Evolutionary conservation across 2,329 filamentous ascomycete genomes (phyloP).

Genomic region (Ramichloridium luteum): DNA sequence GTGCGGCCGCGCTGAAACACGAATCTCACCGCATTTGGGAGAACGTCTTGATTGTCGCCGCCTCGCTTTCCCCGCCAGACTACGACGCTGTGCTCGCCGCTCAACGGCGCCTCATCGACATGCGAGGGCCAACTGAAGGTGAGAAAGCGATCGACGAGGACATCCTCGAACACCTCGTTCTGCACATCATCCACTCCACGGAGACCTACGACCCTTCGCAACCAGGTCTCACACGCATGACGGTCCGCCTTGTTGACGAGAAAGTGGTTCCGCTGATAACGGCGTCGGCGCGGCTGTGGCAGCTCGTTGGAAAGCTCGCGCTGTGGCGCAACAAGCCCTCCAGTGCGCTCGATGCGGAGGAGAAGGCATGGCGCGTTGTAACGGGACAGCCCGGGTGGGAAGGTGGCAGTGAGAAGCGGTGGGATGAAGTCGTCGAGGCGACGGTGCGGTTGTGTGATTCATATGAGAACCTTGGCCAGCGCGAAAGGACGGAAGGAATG

Average conservation of each 20-base stretch:
- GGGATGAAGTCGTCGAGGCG: conserved; percentile 60
- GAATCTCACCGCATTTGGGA: conserved; percentile 93
- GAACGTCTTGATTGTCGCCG: conserved; percentile 80
- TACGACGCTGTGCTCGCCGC: conserved; percentile 65
- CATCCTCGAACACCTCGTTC: conserved; percentile 59
- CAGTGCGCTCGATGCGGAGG: conserved; percentile 68
- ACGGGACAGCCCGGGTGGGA: conserved; percentile 43
- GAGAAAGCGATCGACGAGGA: conserved; percentile 69
- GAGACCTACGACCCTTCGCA: conserved; percentile 31
- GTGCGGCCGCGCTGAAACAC: conserved; percentile 69
- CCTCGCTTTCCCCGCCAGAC: conserved; percentile 62
- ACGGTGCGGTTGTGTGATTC: conserved; percentile 73
- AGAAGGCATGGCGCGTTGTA: conserved; percentile 77
- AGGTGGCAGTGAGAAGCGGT: conserved; percentile 46
- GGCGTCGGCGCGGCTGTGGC: conserved; percentile 62
- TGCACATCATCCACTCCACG: conserved; percentile 49
- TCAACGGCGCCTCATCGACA: conserved; percentile 60
- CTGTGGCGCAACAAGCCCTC: conserved; percentile 59
- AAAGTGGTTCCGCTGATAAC: conserved; percentile 76
- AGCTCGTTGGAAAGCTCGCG: conserved; percentile 56
- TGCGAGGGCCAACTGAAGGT: conserved; percentile 52
- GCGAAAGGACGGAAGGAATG: conserved; percentile 40
- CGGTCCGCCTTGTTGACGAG: conserved; percentile 62
- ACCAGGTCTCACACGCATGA: conserved; percentile 45
- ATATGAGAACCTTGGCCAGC: conserved; percentile 58